Evolutionary conservation across 805 yeast genomes (phyloP), one percentile per base, ranked within the genome.

Genomic region (Grigorovia transvaalensis): DNA sequence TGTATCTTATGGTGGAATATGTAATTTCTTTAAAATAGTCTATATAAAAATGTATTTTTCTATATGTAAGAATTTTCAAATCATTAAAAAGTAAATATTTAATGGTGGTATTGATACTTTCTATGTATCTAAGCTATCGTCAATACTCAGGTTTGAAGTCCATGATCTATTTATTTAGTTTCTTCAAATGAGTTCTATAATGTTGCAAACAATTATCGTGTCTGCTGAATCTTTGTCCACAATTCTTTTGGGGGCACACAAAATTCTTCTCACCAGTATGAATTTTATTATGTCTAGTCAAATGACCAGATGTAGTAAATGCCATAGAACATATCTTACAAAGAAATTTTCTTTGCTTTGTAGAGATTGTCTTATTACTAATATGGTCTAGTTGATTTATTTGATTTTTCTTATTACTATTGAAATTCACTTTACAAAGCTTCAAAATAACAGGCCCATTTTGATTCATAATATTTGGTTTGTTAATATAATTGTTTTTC

Each of bases 131-230:
- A 33, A 11, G 38, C 15, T 33, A 11, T 33, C 38, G 8, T 33
- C 15, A 33, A 11, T 33, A 13, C 8, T 33, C 38, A 13, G 15
- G 38, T 33, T 33, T 33, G 38, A 2, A 5, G 38, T 33, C 2
- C 38, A 23, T 23, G 27, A 23, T 18, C 29, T 45, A 30, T 6
- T 42, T 38, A 57, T 69, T 72, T 18, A 11, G 9, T 44, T 67
- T 71, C 57, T 75, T 78, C 51, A 80, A 74, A 65, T 89, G 96
- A 1, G 96, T 88, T 65, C 88, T 81, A 66, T 77, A 87, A 63
- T 89, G 96, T 64, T 89, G 96, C 82, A 87, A 85, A 67, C 96
- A 89, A 66, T 89, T 89, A 65, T 89, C 96, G 64, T 88, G 96
- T 62, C 96, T 78, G 49, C 96, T 88, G 62, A 89, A 89, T 48